Conservation (phyloP, 495 filamentous ascomycete species). For the Penicillium psychrofluorescens region DNA sequence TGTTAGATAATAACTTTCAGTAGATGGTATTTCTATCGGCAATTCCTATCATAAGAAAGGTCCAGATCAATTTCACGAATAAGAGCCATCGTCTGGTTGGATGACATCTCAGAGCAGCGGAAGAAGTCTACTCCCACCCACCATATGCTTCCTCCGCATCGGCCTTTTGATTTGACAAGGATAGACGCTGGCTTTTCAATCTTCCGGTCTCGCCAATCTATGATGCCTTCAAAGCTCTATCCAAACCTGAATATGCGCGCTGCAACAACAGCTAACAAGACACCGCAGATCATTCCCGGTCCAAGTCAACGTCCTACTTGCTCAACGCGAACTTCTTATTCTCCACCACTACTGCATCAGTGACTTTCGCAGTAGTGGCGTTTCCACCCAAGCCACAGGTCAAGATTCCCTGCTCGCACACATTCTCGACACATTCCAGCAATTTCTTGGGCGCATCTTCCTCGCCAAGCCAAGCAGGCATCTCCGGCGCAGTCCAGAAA, state of each 20-base stretch:
- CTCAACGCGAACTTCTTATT: conserved; percentile 31
- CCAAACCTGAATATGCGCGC: background rate
- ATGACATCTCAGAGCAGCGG: background rate
- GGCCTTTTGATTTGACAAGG: conserved; percentile 12
- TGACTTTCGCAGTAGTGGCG: conserved; percentile 50
- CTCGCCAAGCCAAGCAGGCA: conserved; percentile 60
- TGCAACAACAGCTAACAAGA: background rate
- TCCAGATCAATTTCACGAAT: too few relatives aligned
- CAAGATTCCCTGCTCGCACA: conserved; percentile 48
- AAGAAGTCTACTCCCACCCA: conserved; percentile 6
- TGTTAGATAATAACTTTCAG: too few relatives aligned
- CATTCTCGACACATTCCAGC: conserved; percentile 53
- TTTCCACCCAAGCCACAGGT: conserved; percentile 56
- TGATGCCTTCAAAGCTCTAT: background rate
- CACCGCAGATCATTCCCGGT: background rate
- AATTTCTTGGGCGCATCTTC: conserved; percentile 46
- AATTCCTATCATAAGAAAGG: too few relatives aligned
- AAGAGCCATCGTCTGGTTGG: too few relatives aligned
- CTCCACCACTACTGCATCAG: conserved; percentile 53
- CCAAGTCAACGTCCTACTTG: background rate
- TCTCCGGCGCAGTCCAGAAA: conserved; percentile 63
- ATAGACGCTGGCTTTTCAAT: conserved; percentile 1
- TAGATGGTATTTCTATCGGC: too few relatives aligned
- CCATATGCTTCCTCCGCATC: conserved; percentile 16
- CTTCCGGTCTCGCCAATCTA: conserved; percentile 14